Percentiles rank a stretch among this genome's conserved stretches.
phyloP scores from a whole-genome alignment of 345 rosid species.

The Mercurialis annua region DNA sequence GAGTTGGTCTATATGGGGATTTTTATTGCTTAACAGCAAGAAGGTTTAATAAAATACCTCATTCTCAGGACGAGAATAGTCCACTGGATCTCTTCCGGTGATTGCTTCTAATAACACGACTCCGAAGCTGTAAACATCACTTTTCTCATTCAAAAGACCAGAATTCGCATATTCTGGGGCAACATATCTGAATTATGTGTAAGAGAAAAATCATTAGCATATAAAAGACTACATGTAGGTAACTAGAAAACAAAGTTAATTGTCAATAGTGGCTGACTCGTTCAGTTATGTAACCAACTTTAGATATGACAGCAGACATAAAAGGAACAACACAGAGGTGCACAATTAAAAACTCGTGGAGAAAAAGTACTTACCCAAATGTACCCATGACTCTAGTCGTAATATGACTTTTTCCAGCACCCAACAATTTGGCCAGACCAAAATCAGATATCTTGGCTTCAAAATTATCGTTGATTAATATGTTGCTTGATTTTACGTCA shows the following conservation, averaged over 20 bases:
- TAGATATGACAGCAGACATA: conserved; percentile 8
- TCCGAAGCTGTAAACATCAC: conserved; percentile 95
- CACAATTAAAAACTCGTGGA: conserved; percentile 3
- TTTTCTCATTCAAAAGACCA: conserved; percentile 86
- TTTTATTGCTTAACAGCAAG: background rate
- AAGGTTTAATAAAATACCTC: conserved; percentile 50
- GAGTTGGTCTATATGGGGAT: background rate
- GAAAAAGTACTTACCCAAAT: conserved; percentile 67
- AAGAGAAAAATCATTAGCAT: background rate
- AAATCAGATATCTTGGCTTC: conserved; percentile 93
- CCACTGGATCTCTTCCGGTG: conserved; percentile 98
- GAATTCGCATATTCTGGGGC: conserved; percentile 98
- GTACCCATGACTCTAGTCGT: conserved; percentile 99
- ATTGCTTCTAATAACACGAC: conserved; percentile 91
- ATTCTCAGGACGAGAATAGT: conserved; percentile 74
- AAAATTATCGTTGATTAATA: conserved; percentile 76
- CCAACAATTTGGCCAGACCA: conserved; percentile 88
- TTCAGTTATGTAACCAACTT: conserved; percentile 6
- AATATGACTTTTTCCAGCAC: conserved; percentile 81
- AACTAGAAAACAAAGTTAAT: background rate
- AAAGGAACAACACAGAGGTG: background rate
- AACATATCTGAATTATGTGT: conserved; percentile 56
- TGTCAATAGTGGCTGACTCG: conserved; percentile 1
- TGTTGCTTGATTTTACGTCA: conserved; percentile 96
- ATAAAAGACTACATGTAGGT: background rate